These are phyloP conservation scores for Aspergillus fructus DNA, from an alignment of 2,329 filamentous ascomycete species.

Conservation along the genomic window DNA sequence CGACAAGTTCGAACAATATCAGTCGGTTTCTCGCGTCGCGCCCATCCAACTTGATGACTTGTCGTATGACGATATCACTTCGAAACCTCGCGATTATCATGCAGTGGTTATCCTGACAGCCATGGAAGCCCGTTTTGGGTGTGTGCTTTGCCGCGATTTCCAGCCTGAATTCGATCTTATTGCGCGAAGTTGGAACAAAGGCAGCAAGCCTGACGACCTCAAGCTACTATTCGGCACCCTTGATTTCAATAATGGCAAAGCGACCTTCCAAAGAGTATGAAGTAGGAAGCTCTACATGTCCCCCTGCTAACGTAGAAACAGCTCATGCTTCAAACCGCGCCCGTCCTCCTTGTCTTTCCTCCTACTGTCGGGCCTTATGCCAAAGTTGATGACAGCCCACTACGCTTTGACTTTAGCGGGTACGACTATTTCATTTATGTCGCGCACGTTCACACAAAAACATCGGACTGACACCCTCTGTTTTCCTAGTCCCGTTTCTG, in stretches of 20 bases:
- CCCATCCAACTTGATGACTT: conserved; percentile 77
- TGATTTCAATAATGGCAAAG: conserved; percentile 82
- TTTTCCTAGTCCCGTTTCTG: conserved; percentile 62
- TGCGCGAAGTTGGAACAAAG: conserved; percentile 80
- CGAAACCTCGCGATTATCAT: conserved; percentile 77
- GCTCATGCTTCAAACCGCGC: conserved; percentile 92
- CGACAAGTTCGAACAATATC: conserved; percentile 71
- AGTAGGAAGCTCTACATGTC: not conserved
- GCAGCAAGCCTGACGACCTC: conserved; percentile 60
- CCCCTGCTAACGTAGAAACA: conserved; percentile 41
- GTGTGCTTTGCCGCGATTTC: conserved; percentile 83
- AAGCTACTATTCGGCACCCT: conserved; percentile 76
- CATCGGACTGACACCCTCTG: not conserved
- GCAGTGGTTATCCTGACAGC: conserved; percentile 83
- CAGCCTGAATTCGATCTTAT: conserved; percentile 92
- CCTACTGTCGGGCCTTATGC: conserved; percentile 82
- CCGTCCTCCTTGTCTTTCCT: conserved; percentile 82
- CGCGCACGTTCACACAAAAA: not conserved
- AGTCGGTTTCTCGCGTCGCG: conserved; percentile 63
- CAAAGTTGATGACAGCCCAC: conserved; percentile 64
- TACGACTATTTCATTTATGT: conserved; percentile 44
- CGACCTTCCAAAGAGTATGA: conserved; percentile 80
- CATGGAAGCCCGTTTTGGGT: conserved; percentile 77
- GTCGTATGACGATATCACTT: conserved; percentile 72
- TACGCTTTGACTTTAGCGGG: conserved; percentile 87